Evolutionary conservation across 1,284 basidiomycete genomes (phyloP).

Genomic region (Earliella scabrosa): DNA sequence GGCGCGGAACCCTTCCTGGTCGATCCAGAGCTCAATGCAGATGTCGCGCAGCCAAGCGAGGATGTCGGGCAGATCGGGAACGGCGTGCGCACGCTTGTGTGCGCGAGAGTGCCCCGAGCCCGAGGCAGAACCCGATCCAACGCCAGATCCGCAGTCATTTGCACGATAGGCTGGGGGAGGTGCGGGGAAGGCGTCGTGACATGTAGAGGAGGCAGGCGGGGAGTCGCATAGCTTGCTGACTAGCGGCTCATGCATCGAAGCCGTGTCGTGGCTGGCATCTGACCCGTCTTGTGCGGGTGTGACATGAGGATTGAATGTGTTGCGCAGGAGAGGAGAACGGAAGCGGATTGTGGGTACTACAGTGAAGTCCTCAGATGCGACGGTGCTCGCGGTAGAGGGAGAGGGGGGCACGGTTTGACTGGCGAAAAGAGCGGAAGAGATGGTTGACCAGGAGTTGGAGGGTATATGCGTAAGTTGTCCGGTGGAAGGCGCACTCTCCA

Average conservation of each 20-base stretch:
- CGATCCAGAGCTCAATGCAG: conserved; percentile 70
- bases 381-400: conserved; percentile 15
- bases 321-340: conserved; percentile 17
- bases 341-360: conserved; percentile 10
- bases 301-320: conserved; percentile 7
- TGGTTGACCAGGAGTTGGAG: conserved; percentile 22
- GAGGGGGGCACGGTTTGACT: conserved; percentile 19
- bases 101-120: conserved; percentile 9
- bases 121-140: conserved; percentile 2
- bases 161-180: background rate
- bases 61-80: conserved; percentile 39
- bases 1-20: conserved; percentile 79
- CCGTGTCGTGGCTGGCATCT: background rate
- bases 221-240: background rate
- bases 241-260: background rate
- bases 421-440: conserved; percentile 24
- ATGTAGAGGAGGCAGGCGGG: background rate
- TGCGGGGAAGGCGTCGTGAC: background rate
- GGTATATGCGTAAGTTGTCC: background rate
- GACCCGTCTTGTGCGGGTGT: background rate
- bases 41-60: conserved; percentile 57
- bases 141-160: background rate
- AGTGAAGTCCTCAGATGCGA: conserved; percentile 14
- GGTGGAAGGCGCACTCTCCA: background rate
- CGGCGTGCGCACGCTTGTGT: background rate